A percentile compares a stretch with the other conserved stretches of the same genome.
phyloP scores from a whole-genome alignment of 306 rosid genomes.

The Fragaria nilgerrensis region DNA sequence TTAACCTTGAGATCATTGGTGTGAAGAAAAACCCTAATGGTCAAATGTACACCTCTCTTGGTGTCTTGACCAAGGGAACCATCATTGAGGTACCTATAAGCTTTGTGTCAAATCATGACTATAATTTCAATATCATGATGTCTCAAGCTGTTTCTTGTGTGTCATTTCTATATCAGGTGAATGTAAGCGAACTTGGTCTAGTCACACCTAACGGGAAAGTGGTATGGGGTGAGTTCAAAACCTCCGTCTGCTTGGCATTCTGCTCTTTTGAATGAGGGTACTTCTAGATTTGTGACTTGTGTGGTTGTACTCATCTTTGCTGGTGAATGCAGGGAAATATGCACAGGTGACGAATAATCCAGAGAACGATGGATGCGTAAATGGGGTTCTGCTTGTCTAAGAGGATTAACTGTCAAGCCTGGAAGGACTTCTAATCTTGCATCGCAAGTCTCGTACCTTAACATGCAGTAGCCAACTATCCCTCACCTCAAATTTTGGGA shows the following conservation, averaged over 20 bases:
- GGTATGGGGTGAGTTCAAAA: constrained; percentile 76
- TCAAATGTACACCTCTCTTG: constrained; percentile 85
- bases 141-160: neutral
- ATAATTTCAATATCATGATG: neutral
- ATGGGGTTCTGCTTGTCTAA: constrained; percentile 84
- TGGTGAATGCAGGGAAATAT: constrained; percentile 65
- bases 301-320: constrained; percentile 4
- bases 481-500: neutral
- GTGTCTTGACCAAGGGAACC: constrained; percentile 89
- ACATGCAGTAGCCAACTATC: neutral
- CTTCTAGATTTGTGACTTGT: neutral
- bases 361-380: constrained; percentile 91
- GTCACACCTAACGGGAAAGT: constrained; percentile 97
- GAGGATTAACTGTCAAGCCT: neutral
- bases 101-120: neutral
- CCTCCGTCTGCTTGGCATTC: neutral
- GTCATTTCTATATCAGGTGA: constrained; percentile 52
- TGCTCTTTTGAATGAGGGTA: neutral
- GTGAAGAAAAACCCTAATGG: constrained; percentile 97
- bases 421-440: neutral
- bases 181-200: constrained; percentile 90
- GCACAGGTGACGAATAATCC: constrained; percentile 95
- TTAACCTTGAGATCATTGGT: constrained; percentile 81
- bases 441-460: neutral
- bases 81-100: constrained; percentile 67